Conservation (phyloP, 192 early-diverging fungal genomes). For the Mortierella alpina region DNA sequence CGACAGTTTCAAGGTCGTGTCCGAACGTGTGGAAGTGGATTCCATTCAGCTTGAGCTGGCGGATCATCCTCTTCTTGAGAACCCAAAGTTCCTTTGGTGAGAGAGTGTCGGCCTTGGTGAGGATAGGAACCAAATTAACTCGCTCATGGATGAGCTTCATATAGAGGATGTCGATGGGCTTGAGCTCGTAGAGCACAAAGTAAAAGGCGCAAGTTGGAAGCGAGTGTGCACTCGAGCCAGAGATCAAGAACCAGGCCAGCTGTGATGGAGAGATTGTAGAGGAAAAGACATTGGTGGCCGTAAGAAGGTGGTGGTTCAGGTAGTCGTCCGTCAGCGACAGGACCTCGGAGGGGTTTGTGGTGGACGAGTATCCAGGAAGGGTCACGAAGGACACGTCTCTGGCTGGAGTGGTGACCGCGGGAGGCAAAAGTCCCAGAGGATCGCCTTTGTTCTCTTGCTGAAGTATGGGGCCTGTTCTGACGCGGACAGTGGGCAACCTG, state of each 20-base stretch:
- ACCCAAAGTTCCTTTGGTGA: slow-evolving; percentile 84
- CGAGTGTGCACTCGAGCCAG: slow-evolving; percentile 32
- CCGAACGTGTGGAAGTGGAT: slow-evolving; percentile 51
- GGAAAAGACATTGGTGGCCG: slow-evolving; percentile 32
- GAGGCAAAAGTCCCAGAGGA: slow-evolving; percentile 34
- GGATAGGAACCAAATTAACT: slow-evolving; percentile 94
- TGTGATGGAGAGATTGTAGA: slow-evolving; percentile 26
- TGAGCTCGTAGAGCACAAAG: slow-evolving; percentile 62
- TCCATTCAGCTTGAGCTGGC: slow-evolving; percentile 40
- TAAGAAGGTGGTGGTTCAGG: slow-evolving; percentile 30
- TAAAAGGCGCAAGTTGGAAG: slow-evolving; percentile 49
- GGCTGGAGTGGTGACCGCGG: slow-evolving; percentile 11
- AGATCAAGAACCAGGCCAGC: slow-evolving; percentile 51
- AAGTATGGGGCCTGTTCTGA: slow-evolving; percentile 15
- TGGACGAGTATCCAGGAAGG: slow-evolving; percentile 45
- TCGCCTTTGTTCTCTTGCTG: slow-evolving; percentile 1
- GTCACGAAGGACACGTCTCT: slow-evolving; percentile 41
- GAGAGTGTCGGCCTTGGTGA: slow-evolving; percentile 93
- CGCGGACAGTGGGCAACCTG: slow-evolving; percentile 5
- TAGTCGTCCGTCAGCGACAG: slow-evolving; percentile 43
- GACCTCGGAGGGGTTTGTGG: slow-evolving; percentile 33
- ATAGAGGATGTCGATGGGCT: slow-evolving; percentile 91
- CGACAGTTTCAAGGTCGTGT: slow-evolving; percentile 15
- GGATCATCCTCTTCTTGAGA: slow-evolving; percentile 85
- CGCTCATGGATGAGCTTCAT: slow-evolving; percentile 94